A percentile compares a stretch with the other conserved stretches of the same genome.
These are phyloP conservation scores for Starmerella cellae DNA, from an alignment of 805 yeast species.

Conservation along the genomic window DNA sequence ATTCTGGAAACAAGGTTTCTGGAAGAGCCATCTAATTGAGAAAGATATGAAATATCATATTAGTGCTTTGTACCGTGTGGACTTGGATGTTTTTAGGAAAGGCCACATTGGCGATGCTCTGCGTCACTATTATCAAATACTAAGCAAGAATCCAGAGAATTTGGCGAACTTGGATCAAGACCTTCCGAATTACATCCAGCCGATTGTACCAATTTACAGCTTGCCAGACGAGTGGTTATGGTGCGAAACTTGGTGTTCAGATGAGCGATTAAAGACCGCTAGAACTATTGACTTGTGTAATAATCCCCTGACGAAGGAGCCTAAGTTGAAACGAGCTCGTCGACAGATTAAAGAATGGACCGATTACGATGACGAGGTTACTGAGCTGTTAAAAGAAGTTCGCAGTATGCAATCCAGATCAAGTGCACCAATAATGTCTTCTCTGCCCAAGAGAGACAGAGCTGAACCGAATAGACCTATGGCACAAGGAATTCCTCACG, in stretches of 20 bases:
- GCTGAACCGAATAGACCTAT: too few species aligned
- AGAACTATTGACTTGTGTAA: conserved; percentile 74
- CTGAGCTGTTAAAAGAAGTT: too few species aligned
- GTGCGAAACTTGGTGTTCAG: conserved; percentile 90
- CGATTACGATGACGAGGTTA: conserved; percentile 45
- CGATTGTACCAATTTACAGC: conserved; percentile 50
- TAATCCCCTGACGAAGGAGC: conserved; percentile 70
- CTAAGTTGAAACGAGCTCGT: conserved; percentile 60
- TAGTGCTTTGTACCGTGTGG: conserved; percentile 74
- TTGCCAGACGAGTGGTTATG: conserved; percentile 77
- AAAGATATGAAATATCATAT: conserved; percentile 50
- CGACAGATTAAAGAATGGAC: conserved; percentile 72
- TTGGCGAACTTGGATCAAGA: conserved; percentile 82
- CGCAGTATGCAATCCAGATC: too few species aligned
- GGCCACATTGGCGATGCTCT: conserved; percentile 64
- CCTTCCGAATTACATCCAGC: conserved; percentile 77
- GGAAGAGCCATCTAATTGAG: conserved; percentile 52
- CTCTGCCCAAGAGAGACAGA: too few species aligned
- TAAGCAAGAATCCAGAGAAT: conserved; percentile 68
- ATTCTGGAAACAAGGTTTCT: conserved; percentile 90
- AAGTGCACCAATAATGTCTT: too few species aligned
- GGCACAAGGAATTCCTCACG: not conserved
- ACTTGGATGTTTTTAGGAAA: conserved; percentile 51
- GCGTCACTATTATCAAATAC: conserved; percentile 70
- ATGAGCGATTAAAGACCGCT: conserved; percentile 45